Base-by-base conservation (phyloP, 78 protist genomes). In the Isochrysis galbana region DNA sequence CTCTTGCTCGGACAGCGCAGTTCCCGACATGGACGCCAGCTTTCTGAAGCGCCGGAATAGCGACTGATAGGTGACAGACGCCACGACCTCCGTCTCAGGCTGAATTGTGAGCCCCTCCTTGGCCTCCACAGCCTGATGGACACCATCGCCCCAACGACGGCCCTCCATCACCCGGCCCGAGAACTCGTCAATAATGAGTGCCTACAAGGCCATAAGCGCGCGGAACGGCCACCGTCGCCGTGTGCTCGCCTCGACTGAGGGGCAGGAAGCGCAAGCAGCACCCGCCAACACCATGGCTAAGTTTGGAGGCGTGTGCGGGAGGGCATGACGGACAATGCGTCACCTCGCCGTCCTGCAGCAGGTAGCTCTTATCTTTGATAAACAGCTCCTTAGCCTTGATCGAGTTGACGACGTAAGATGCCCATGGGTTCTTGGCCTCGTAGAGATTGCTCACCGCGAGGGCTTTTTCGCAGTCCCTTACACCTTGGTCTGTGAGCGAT, bases 1-100 rank as follows among this genome's bases (percentile, higher is more conserved):
- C 19, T 29, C 48, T 29, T 46, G 51, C 91, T 92, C 94, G 22
- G 91, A 51, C 25, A 32, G 26, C 46, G 91, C 94, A 1, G 94
- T 92, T 48, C 94, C 94, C 51, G 94, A 47, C 94, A 92, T 92
- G 46, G 91, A 82, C 5, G 91, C 29, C 82, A 92, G 91, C 94
- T 1, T 69, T 26, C 32, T 7, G 92, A 26, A 90, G 45, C 55
- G 87, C 22, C 44, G 5, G 93, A 90, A 90, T 25, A 90, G 93
- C 38, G 47, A 36, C 93, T 92, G 94, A 88, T 92, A 92, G 42
- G 94, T 87, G 55, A 92, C 78, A 17, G 91, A 70, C 32, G 94
- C 94, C 38, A 92, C 41, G 51, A 90, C 89, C 83, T 86, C 44
- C 48, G 94, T 69, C 91, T 87, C 94, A 29, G 70, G n/a, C 86